Base-by-base conservation (phyloP, 2,329 filamentous ascomycete species). In the Diaporthe citrichinensis region DNA sequence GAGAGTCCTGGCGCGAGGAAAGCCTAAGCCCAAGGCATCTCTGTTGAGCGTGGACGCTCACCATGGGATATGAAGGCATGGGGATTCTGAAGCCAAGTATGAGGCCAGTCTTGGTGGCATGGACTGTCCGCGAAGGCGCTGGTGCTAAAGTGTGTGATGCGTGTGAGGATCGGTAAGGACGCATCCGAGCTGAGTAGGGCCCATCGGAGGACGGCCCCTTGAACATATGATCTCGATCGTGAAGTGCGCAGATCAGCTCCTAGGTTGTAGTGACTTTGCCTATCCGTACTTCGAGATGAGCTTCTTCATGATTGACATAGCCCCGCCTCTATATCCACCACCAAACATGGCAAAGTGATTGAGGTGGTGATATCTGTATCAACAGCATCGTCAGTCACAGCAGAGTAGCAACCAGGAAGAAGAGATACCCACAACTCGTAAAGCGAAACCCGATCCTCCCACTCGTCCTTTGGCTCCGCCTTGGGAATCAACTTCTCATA, bases 271-370 rank as follows among this genome's bases (percentile, higher is more conserved):
- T 28, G 23, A 20, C 31, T 75, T n/a, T 25, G 17, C 46, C 78
- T 75, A 84, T 9, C 88, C 92, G 83, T 98, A 98, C 81, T 95
- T 97, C 57, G 86, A 86, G 39, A 94, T 85, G 79, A 98, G 85
- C 78, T 86, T 90, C 82, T 88, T 90, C 94, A 98, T 97, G 73
- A 97, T 97, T 6, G 89, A 89, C 84, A 96, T 89, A 39, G 95
- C 95, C 6, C 95, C 93, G 55, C 88, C 88, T 53, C 91, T 90
- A 82, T 98, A 98, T 0, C 93, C 90, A 1, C 93, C 93, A 0
- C 95, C 95, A 83, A 98, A 98, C 62, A 98, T 88, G 1, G 94
- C 92, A 86, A 92, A 93, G 79, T 98, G 96, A 78, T 98, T 98
- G 34, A 98, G 85, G 81, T 98, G 94, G 83, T 98, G 96, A 83